Percentiles rank a stretch among this genome's conserved stretches.
Conservation (phyloP, 306 rosid genomes). For the Vigna unguiculata region DNA sequence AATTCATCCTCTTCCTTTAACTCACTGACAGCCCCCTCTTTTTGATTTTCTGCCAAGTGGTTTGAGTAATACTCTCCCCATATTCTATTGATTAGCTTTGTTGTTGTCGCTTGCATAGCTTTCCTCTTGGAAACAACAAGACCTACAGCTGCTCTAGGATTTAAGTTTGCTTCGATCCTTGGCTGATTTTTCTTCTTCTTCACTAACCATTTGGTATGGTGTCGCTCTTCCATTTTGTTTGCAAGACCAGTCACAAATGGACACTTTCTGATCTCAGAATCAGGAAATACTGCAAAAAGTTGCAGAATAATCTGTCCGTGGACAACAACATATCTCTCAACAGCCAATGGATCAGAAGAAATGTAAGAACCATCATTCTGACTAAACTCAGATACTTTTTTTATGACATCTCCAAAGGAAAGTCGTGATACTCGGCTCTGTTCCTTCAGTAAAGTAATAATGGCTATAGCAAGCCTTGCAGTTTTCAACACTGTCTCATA, state of each 20-base stretch:
- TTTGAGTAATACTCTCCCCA: constrained; percentile 96
- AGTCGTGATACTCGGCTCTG: constrained; percentile 88
- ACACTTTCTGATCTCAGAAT: constrained; percentile 66
- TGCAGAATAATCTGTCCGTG: constrained; percentile 95
- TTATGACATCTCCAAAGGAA: constrained; percentile 79
- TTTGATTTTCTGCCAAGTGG: constrained; percentile 68
- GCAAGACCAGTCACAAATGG: constrained; percentile 80
- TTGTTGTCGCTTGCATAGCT: constrained; percentile 95
- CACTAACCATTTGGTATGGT: constrained; percentile 93
- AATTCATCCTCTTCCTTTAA: constrained; percentile 72
- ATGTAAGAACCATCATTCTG: constrained; percentile 61
- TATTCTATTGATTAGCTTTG: constrained; percentile 79
- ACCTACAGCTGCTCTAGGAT: constrained; percentile 85
- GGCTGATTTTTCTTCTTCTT: constrained; percentile 65
- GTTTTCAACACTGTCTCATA: constrained; percentile 81
- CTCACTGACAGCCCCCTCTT: constrained; percentile 54
- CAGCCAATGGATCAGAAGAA: constrained; percentile 69
- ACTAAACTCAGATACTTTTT: constrained; percentile 63
- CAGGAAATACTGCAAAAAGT: constrained; percentile 88
- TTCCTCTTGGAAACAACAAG: constrained; percentile 73
- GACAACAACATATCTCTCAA: constrained; percentile 87
- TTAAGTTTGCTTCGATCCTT: constrained; percentile 67
- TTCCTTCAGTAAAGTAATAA: constrained; percentile 80
- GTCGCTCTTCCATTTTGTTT: constrained; percentile 87
- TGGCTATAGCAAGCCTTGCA: constrained; percentile 77